phyloP scores from a whole-genome alignment of 1,139 yeast genomes.

The Blastobotrys arbuscula region DNA sequence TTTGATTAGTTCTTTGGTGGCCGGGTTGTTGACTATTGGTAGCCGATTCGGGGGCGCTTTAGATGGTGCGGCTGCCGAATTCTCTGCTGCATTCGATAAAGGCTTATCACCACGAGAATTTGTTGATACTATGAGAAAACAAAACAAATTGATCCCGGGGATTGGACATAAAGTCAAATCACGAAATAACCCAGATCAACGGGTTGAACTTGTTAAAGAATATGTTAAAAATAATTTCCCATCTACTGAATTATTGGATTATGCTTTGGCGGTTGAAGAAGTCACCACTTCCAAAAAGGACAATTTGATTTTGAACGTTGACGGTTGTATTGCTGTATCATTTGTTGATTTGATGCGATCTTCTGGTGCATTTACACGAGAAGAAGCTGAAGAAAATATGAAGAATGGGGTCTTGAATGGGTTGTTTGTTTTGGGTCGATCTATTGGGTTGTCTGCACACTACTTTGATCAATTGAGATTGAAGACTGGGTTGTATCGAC shows the following conservation, averaged over 20 bases:
- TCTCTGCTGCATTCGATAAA: constrained; percentile 40
- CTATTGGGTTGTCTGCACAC: constrained; percentile 44
- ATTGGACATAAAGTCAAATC: constrained; percentile 46
- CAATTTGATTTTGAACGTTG: constrained; percentile 42
- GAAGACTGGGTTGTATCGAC: constrained; percentile 43
- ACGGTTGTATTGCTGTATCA: constrained; percentile 43
- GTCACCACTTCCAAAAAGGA: constrained; percentile 46
- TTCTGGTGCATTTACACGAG: constrained; percentile 41
- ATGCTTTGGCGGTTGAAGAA: constrained; percentile 45
- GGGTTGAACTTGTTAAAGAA: constrained; percentile 45
- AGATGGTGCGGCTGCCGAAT: constrained; percentile 45
- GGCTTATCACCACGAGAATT: constrained; percentile 43
- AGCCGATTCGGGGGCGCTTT: constrained; percentile 45
- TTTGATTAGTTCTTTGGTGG: constrained; percentile 41
- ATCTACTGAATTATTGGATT: constrained; percentile 39
- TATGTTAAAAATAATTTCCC: constrained; percentile 44
- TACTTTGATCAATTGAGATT: constrained; percentile 45
- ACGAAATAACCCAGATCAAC: constrained; percentile 45
- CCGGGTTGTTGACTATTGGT: constrained; percentile 43
- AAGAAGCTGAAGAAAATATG: constrained; percentile 43
- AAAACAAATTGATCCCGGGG: constrained; percentile 44
- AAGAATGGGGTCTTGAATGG: constrained; percentile 45
- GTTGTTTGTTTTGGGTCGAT: constrained; percentile 42
- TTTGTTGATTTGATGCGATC: constrained; percentile 42
- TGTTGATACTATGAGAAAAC: constrained; percentile 44